phyloP scores from a whole-genome alignment of 495 filamentous ascomycete species.

The Podospora anserina region DNA sequence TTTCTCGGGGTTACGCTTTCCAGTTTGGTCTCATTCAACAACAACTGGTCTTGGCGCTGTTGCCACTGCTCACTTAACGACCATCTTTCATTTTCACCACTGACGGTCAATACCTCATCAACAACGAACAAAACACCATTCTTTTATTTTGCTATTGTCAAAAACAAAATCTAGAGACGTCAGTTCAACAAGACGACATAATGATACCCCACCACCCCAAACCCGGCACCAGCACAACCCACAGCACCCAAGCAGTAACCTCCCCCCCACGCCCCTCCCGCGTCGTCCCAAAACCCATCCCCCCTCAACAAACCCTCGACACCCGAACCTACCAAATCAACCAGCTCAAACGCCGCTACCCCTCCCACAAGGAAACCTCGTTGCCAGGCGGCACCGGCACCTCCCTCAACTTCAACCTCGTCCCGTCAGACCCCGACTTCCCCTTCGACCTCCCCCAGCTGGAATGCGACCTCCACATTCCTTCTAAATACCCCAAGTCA shows the following conservation, averaged over 20 bases:
- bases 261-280: conserved; percentile 40
- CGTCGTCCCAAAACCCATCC: conserved; percentile 61
- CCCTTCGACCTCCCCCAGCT: conserved; percentile 72
- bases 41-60: neutral
- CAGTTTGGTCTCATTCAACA: neutral
- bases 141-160: neutral
- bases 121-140: neutral
- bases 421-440: conserved; percentile 85
- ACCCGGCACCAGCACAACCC: conserved; percentile 14
- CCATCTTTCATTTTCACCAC: neutral
- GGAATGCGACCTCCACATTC: conserved; percentile 70
- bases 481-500: conserved; percentile 56
- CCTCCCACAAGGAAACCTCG: conserved; percentile 54
- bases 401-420: conserved; percentile 59
- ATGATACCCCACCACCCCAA: conserved; percentile 32
- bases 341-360: conserved; percentile 71
- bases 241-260: conserved; percentile 37
- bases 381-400: conserved; percentile 50
- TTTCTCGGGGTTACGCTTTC: neutral
- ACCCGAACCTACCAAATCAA: conserved; percentile 73
- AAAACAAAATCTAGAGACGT: neutral
- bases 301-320: conserved; percentile 61
- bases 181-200: neutral
- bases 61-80: neutral
- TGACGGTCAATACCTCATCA: neutral